phyloP scores from a whole-genome alignment of 495 filamentous ascomycete species.

The Talaromyces ruber region DNA sequence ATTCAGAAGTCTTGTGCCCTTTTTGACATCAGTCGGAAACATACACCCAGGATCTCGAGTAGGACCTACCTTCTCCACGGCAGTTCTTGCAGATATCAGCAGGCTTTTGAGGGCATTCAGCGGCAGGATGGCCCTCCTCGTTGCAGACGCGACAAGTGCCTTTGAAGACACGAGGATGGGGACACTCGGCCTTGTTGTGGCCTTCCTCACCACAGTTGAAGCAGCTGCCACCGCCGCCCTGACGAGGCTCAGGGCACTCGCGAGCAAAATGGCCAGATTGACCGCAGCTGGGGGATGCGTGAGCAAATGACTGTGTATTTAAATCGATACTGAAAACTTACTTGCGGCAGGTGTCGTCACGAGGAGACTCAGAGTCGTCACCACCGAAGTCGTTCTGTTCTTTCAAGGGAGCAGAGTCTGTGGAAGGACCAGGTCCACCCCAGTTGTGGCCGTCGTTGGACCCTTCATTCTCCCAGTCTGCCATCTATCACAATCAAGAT shows the following conservation, averaged over 20 bases:
- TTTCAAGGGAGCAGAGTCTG: conserved; percentile 1
- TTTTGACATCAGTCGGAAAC: neutral
- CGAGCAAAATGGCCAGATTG: conserved; percentile 47
- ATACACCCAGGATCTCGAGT: conserved; percentile 5
- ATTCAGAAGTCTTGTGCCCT: conserved; percentile 62
- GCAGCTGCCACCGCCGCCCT: conserved; percentile 43
- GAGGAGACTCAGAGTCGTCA: conserved; percentile 10
- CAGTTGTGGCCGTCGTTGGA: neutral
- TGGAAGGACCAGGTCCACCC: conserved; percentile 2
- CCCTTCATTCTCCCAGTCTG: neutral
- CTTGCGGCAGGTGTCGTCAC: conserved; percentile 36
- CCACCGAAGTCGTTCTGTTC: conserved; percentile 1
- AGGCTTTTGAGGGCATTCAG: conserved; percentile 62
- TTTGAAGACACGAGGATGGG: conserved; percentile 57
- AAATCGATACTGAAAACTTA: conserved; percentile 18
- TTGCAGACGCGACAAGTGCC: conserved; percentile 66
- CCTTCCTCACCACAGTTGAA: conserved; percentile 66
- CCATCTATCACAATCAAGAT: conserved; percentile 5
- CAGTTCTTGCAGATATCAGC: conserved; percentile 68
- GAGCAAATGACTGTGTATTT: neutral
- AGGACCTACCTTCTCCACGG: conserved; percentile 51
- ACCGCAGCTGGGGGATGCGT: conserved; percentile 37
- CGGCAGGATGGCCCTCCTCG: conserved; percentile 62
- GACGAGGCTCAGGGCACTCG: conserved; percentile 44
- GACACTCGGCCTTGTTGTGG: conserved; percentile 60